Base-by-base conservation (phyloP, 371 early-diverging fungal genomes). In the Dinochytrium kinnereticum region DNA sequence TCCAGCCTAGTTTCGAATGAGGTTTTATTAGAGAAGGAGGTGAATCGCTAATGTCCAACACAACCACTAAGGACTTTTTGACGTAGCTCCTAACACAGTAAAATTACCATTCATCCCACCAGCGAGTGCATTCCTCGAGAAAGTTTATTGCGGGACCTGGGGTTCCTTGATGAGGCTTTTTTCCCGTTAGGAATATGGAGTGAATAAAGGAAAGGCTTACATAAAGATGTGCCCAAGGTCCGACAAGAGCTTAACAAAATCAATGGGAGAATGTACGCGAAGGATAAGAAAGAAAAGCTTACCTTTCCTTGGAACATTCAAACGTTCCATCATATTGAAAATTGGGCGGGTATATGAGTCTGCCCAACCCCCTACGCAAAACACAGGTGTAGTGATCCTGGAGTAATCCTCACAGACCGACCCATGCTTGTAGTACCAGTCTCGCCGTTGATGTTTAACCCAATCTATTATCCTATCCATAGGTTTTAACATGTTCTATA, bases 61-160 rank as follows among this genome's bases (percentile, higher is more conserved):
- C n/a, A n/a, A n/a, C n/a, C n/a, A n/a, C n/a, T n/a, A n/a, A n/a
- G n/a, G n/a, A n/a, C n/a, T n/a, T n/a, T n/a, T n/a, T n/a, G n/a
- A n/a, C n/a, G n/a, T n/a, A n/a, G n/a, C n/a, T n/a, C n/a, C n/a
- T n/a, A 64, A 33, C 64, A 40, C 7, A 30, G 49, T 40, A 17
- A 28, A 44, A 5, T 44, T 44, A 66, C 66, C 66, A 66, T 40
- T 66, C 44, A 40, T 66, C 66, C 66, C 66, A 66, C 66, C 66
- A 66, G 24, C 38, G 10, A 26, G 44, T 44, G 66, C 66, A 66
- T 66, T 66, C 66, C 17, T 66, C 66, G 13, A 66, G 30, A 37
- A 64, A 66, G 66, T 66, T 66, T 44, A 66, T 44, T n/a, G 66
- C 13, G 19, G 66, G 21, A 2, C 30, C 26, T 13, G 64, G 66